Percentiles rank a stretch among this genome's conserved stretches.
Conservation (phyloP, 2,329 filamentous ascomycete genomes). For the Pyricularia grisea region DNA sequence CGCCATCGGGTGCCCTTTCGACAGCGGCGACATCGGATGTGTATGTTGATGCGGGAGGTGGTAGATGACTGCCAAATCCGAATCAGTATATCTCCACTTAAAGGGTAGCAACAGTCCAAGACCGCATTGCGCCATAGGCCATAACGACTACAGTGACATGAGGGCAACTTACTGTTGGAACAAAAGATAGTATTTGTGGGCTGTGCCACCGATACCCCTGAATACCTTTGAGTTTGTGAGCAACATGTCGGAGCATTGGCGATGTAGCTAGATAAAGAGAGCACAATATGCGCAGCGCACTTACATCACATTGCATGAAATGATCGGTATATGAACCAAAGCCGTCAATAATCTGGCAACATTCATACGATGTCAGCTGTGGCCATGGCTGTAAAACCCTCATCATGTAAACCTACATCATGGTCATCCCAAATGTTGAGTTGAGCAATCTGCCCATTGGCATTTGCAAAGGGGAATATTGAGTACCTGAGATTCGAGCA, state of each 20-base stretch:
- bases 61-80: constrained; percentile 43
- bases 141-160: background rate
- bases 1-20: constrained; percentile 36
- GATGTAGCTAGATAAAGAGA: background rate
- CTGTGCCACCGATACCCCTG: constrained; percentile 79
- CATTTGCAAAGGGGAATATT: constrained; percentile 73
- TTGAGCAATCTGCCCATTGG: constrained; percentile 88
- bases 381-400: background rate
- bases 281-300: background rate
- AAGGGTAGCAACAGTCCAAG: background rate
- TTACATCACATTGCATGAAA: constrained; percentile 68
- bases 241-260: background rate
- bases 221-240: constrained; percentile 53
- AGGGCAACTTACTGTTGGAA: constrained; percentile 61
- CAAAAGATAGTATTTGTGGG: constrained; percentile 96
- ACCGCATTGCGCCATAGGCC: background rate
- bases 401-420: constrained; percentile 37
- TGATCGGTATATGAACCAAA: constrained; percentile 90
- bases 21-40: constrained; percentile 50
- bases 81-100: background rate
- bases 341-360: constrained; percentile 66
- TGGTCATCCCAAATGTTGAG: constrained; percentile 98
- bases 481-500: constrained; percentile 40
- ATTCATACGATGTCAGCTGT: background rate
- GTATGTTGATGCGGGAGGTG: constrained; percentile 77